Conservation (phyloP, 352 stramenopile species). For the Pythium coloratum region DNA sequence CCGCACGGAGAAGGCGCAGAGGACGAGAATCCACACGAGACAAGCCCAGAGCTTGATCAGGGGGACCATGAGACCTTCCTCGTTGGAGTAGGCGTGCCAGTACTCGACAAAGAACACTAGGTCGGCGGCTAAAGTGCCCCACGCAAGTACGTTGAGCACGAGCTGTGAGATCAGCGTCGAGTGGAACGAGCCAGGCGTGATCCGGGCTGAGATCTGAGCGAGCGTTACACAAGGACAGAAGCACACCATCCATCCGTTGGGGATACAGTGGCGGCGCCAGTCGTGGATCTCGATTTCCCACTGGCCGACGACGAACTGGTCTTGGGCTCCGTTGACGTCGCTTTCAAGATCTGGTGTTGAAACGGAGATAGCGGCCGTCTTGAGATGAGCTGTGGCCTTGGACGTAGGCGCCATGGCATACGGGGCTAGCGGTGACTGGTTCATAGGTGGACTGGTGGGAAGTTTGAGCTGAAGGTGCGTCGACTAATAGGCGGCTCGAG, state of each 20-base stretch:
- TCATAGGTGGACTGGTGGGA: too few species aligned
- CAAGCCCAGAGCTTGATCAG: constrained; percentile 9
- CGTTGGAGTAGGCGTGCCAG: background rate
- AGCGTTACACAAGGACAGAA: constrained; percentile 30
- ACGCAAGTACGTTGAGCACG: constrained; percentile 25
- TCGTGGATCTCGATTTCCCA: background rate
- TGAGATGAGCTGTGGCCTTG: background rate
- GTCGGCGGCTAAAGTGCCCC: constrained; percentile 16
- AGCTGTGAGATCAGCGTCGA: constrained; percentile 23
- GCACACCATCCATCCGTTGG: background rate
- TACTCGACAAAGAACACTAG: constrained; percentile 2
- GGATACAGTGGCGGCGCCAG: background rate
- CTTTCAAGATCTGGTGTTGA: background rate
- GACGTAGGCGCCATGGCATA: too few species aligned
- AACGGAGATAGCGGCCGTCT: background rate
- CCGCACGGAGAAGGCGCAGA: constrained; percentile 5
- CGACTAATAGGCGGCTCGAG: too few species aligned
- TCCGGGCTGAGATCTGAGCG: constrained; percentile 44
- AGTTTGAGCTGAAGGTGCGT: too few species aligned
- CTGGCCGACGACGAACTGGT: background rate
- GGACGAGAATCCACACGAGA: background rate
- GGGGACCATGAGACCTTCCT: background rate
- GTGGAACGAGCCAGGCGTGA: constrained; percentile 37
- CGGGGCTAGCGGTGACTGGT: too few species aligned
- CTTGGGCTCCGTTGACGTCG: background rate